These are phyloP conservation scores for Phytophthora macrochlamydospora DNA, from an alignment of 352 stramenopile species.

Conservation along the genomic window DNA sequence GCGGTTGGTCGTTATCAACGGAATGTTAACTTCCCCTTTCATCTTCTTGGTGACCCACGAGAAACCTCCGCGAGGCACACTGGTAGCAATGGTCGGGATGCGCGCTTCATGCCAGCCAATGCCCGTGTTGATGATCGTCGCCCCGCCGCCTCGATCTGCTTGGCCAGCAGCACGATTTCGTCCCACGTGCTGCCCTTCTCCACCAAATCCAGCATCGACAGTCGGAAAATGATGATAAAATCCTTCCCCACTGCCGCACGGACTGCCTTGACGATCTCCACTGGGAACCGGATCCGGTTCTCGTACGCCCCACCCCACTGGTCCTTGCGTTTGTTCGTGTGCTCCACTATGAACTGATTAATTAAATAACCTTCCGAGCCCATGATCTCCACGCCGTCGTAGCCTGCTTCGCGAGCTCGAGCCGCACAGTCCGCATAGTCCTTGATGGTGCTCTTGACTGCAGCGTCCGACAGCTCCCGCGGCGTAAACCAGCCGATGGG, in stretches of 20 bases:
- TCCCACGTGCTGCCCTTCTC: constrained; percentile 88
- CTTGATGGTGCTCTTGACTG: constrained; percentile 91
- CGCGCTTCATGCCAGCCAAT: constrained; percentile 98
- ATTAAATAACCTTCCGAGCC: constrained; percentile 98
- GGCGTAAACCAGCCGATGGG: constrained; percentile 95
- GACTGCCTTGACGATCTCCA: constrained; percentile 94
- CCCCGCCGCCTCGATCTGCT: constrained; percentile 91
- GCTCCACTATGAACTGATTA: constrained; percentile 96
- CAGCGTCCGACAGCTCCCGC: constrained; percentile 75
- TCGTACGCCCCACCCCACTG: constrained; percentile 94
- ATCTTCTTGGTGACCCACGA: constrained; percentile 95
- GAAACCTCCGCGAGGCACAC: constrained; percentile 94
- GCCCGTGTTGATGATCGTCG: constrained; percentile 98
- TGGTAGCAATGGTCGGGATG: constrained; percentile 97
- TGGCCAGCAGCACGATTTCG: constrained; percentile 91
- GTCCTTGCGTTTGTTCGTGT: constrained; percentile 96
- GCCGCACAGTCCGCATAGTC: constrained; percentile 93
- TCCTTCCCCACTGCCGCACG: constrained; percentile 89
- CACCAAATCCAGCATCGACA: constrained; percentile 97
- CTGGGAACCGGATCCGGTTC: constrained; percentile 94
- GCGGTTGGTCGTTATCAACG: constrained; percentile 96
- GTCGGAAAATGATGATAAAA: constrained; percentile 98
- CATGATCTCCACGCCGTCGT: constrained; percentile 99
- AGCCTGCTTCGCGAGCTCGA: constrained; percentile 90
- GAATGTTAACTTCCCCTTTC: constrained; percentile 87